Evolutionary conservation across 2,329 filamentous ascomycete species (phyloP), one percentile per base, ranked within the genome.

Genomic region (Cladosporium sphaerospermum): DNA sequence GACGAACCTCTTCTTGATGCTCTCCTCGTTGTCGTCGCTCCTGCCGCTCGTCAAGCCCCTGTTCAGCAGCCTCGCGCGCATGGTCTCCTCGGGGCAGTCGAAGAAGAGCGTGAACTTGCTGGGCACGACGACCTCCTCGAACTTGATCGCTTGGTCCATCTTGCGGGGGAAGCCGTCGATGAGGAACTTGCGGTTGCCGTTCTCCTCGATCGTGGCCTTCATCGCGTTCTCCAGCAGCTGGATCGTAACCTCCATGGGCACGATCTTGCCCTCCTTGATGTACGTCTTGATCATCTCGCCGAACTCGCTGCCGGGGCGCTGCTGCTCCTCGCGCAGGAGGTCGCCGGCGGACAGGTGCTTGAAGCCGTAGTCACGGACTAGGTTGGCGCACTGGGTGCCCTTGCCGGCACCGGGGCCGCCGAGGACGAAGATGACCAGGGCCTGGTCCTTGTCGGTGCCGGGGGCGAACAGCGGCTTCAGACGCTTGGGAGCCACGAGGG

Each of bases 181-280:
- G 59, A 86, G 66, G 77, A 97, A 97, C 64, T 87, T 83, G 50
- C 80, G 80, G 69, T 83, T 85, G 59, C 67, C 69, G 7, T 75
- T 71, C 53, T 77, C 72, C 53, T 77, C 67, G 49, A 96, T 81
- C 10, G 81, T 78, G 8, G 80, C 82, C 53, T 78, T 79, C 89
- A 99, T 97, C 54, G 91, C 89, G 71, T 96, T 95, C 74, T 96
- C 91, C 41, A 99, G 81, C 34, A 99, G 75, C 64, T 91, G 86
- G 55, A 99, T 86, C 4, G 93, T 99, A 47, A 97, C 90, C 72
- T 97, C 92, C 89, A 96, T 95, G n/a, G 93, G 93, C 59, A 99
- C 93, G 71, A 99, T 99, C 63, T 84, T 84, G 55, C 93, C 93
- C 69, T 99, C 86, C 67, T 86, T 88, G 78, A 99, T 99, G 76